Evolutionary conservation across 2,329 filamentous ascomycete genomes (phyloP).

Genomic region (Ascochyta koolunga): DNA sequence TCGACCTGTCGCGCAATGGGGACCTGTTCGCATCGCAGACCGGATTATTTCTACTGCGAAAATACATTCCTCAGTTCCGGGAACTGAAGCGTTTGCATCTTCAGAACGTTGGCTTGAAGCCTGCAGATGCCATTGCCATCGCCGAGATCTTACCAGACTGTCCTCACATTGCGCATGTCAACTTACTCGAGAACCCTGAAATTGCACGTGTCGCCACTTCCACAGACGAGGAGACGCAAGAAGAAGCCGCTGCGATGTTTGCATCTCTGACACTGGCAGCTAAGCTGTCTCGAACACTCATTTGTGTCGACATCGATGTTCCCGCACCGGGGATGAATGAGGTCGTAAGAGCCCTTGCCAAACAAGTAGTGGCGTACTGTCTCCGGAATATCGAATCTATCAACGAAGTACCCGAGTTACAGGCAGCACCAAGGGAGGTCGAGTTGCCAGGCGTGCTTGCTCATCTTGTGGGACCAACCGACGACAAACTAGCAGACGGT

Average conservation of each 20-base stretch:
- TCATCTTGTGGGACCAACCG: constrained; percentile 79
- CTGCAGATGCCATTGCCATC: constrained; percentile 88
- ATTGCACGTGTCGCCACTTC: constrained; percentile 74
- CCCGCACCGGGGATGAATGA: constrained; percentile 83
- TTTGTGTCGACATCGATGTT: constrained; percentile 91
- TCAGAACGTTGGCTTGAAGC: constrained; percentile 78
- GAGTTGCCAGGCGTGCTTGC: constrained; percentile 82
- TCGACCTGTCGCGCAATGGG: constrained; percentile 90
- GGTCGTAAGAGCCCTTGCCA: constrained; percentile 87
- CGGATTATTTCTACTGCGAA: constrained; percentile 75
- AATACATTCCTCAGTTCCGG: constrained; percentile 81
- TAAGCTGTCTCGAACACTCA: constrained; percentile 79
- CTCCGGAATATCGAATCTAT: constrained; percentile 86
- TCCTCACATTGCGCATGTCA: constrained; percentile 80
- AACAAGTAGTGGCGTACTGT: constrained; percentile 93
- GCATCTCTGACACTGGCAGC: constrained; percentile 89
- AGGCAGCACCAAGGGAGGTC: constrained; percentile 57
- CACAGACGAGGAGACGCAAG: constrained; percentile 78
- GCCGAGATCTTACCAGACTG: constrained; percentile 90
- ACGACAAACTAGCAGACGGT: constrained; percentile 59
- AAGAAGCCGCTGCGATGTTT: constrained; percentile 93
- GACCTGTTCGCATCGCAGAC: constrained; percentile 79
- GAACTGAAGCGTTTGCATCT: constrained; percentile 85
- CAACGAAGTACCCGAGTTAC: constrained; percentile 67
- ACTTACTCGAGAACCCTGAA: constrained; percentile 79